Percentiles rank a stretch among this genome's conserved stretches.
phyloP scores from a whole-genome alignment of 208 protist species.

The Crithidia fasciculata region DNA sequence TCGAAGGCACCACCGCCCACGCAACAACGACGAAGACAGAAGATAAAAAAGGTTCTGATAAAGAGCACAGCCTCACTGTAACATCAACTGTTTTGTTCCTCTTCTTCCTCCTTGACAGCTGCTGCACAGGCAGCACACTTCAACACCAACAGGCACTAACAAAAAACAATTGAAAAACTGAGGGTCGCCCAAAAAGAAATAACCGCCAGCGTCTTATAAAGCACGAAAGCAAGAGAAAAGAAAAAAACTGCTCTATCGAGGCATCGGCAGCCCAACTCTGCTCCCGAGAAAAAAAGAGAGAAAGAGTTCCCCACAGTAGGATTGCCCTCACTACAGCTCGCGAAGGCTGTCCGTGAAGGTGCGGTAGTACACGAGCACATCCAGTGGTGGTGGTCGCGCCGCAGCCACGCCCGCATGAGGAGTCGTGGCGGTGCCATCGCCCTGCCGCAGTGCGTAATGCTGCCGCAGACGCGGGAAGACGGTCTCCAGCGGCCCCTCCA shows the following conservation, averaged over 20 bases:
- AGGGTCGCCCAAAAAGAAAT: too few relatives aligned
- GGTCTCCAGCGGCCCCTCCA: constrained; percentile 42
- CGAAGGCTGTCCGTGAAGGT: constrained; percentile 66
- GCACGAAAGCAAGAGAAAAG: too few relatives aligned
- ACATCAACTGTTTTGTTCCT: neutral
- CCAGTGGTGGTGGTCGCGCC: constrained; percentile 55
- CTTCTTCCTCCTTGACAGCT: neutral
- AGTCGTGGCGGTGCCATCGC: neutral
- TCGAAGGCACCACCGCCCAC: too few relatives aligned
- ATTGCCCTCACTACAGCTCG: constrained; percentile 30
- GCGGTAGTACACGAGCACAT: constrained; percentile 73
- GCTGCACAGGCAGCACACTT: too few relatives aligned
- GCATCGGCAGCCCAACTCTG: too few relatives aligned
- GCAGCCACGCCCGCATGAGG: constrained; percentile 3
- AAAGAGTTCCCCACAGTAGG: too few relatives aligned
- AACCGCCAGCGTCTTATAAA: too few relatives aligned
- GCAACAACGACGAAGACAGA: too few relatives aligned
- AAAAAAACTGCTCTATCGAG: too few relatives aligned
- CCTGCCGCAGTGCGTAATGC: constrained; percentile 21
- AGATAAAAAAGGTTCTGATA: neutral
- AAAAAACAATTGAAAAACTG: too few relatives aligned
- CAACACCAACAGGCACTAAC: too few relatives aligned
- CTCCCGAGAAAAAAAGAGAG: too few relatives aligned
- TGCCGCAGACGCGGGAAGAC: constrained; percentile 46
- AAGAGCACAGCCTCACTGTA: neutral